phyloP scores from a whole-genome alignment of 176 grass and related monocot species.

The Oryza meyeriana region DNA sequence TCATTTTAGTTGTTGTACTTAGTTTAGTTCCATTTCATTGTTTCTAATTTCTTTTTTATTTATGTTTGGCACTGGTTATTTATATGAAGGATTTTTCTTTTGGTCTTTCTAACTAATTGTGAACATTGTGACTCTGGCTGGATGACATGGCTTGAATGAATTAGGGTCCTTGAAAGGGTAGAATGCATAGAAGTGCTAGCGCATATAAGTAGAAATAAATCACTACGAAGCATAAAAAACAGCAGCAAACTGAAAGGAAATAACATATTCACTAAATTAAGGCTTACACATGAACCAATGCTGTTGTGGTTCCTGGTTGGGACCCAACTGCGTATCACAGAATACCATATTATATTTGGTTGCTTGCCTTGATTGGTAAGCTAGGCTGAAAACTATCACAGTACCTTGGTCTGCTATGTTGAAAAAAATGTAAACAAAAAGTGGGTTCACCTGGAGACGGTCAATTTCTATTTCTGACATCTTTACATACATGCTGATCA shows the following conservation, averaged over 20 bases:
- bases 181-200: neutral
- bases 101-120: slow-evolving; percentile 23
- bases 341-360: neutral
- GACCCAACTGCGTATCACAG: neutral
- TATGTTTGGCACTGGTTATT: neutral
- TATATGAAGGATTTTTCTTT: slow-evolving; percentile 5
- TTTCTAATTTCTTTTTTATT: neutral
- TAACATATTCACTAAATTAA: neutral
- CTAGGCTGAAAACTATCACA: slow-evolving; percentile 6
- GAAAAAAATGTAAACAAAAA: neutral
- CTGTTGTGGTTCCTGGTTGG: neutral
- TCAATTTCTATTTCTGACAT: neutral
- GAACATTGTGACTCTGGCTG: neutral
- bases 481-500: neutral
- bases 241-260: neutral
- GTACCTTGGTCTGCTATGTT: neutral
- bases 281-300: neutral
- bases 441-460: neutral
- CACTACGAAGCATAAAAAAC: neutral
- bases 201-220: neutral
- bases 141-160: neutral
- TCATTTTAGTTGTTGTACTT: neutral
- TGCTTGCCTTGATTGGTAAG: neutral
- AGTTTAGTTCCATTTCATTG: slow-evolving; percentile 1
- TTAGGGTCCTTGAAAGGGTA: neutral